phyloP scores from a whole-genome alignment of 2,329 filamentous ascomycete species.

The Exophiala calicioides region DNA sequence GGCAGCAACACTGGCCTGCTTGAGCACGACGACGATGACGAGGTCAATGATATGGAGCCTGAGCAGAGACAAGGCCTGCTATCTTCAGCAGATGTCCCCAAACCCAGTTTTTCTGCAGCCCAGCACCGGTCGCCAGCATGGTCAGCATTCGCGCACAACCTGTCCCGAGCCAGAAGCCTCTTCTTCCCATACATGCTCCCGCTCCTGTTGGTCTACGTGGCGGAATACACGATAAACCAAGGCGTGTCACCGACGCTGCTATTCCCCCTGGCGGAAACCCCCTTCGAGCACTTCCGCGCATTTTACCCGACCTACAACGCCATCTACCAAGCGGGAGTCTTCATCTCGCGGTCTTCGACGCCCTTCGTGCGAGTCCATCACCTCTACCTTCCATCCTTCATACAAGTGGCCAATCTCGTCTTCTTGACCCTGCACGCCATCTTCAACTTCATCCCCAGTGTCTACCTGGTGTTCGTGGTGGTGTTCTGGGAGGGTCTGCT shows the following conservation, averaged over 20 bases:
- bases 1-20: constrained; percentile 45
- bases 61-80: constrained; percentile 36
- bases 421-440: constrained; percentile 75
- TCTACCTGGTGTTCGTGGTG: constrained; percentile 81
- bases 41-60: constrained; percentile 36
- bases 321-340: constrained; percentile 92
- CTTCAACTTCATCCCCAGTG: constrained; percentile 76
- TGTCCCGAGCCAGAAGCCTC: constrained; percentile 68
- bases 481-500: constrained; percentile 94
- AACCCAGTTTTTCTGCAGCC: constrained; percentile 8
- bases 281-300: constrained; percentile 76
- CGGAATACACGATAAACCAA: constrained; percentile 97
- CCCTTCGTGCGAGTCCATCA: constrained; percentile 80
- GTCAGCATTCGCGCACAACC: constrained; percentile 50
- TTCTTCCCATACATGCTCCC: constrained; percentile 87
- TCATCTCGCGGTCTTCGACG: constrained; percentile 87
- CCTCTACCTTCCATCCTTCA: constrained; percentile 77
- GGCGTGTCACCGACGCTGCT: constrained; percentile 86
- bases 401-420: constrained; percentile 77
- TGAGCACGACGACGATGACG: constrained; percentile 39
- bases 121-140: constrained; percentile 27
- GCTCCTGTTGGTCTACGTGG: constrained; percentile 86
- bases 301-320: constrained; percentile 96
- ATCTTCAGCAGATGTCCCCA: constrained; percentile 32
- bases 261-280: constrained; percentile 74